phyloP scores from a whole-genome alignment of 2,329 filamentous ascomycete species.

The Thelonectria blattea region DNA sequence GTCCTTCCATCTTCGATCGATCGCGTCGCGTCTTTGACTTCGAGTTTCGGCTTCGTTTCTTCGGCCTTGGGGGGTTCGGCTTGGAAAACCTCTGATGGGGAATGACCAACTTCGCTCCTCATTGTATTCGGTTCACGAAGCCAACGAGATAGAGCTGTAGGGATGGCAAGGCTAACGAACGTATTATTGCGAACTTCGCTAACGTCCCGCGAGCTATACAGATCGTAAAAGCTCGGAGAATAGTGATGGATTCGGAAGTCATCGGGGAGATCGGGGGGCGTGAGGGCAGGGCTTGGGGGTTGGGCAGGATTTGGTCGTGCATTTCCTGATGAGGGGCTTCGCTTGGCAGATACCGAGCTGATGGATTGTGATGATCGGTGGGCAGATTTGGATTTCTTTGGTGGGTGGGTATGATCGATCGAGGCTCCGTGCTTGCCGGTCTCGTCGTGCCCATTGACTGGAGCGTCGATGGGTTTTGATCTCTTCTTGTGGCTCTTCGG shows the following conservation, averaged over 20 bases:
- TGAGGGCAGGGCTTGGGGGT: conserved; percentile 77
- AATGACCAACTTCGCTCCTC: conserved; percentile 69
- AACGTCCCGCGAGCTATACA: conserved; percentile 70
- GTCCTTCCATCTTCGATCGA: conserved; percentile 42
- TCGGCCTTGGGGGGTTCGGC: conserved; percentile 52
- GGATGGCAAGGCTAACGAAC: conserved; percentile 76
- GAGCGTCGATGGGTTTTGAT: conserved; percentile 70
- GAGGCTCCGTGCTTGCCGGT: conserved; percentile 55
- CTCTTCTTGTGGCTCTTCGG: conserved; percentile 91
- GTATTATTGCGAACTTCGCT: conserved; percentile 73
- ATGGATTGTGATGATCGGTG: conserved; percentile 82
- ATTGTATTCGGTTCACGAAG: conserved; percentile 75
- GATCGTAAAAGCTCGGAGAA: conserved; percentile 75
- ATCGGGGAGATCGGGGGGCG: conserved; percentile 69
- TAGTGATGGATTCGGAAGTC: conserved; percentile 72
- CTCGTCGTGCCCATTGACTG: conserved; percentile 72
- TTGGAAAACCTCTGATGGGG: conserved; percentile 72
- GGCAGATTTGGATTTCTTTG: conserved; percentile 81
- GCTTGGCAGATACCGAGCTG: conserved; percentile 69
- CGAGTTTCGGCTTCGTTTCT: conserved; percentile 49
- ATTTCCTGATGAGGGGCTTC: conserved; percentile 70
- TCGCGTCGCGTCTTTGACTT: conserved; percentile 56
- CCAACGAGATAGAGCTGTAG: conserved; percentile 79
- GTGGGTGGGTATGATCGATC: conserved; percentile 58
- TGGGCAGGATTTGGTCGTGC: conserved; percentile 63